Percentiles rank a stretch among this genome's conserved stretches.
phyloP scores from a whole-genome alignment of 805 yeast genomes.

The Lipomyces japonicus region DNA sequence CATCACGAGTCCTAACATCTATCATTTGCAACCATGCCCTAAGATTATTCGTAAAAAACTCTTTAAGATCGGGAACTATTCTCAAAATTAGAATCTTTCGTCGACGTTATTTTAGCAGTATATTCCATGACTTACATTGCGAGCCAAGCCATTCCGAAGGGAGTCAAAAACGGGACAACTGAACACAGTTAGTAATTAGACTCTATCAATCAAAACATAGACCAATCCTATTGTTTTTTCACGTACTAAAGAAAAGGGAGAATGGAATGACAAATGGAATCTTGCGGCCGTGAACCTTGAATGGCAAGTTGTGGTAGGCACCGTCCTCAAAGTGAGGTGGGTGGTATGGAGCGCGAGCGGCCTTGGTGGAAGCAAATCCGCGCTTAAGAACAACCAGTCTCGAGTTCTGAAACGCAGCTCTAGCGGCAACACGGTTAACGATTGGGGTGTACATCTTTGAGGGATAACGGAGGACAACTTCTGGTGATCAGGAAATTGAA shows the following conservation, averaged over 20 bases:
- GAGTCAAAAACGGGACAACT: conserved; percentile 27
- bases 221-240: background rate
- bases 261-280: conserved; percentile 26
- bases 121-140: conserved; percentile 26
- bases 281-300: conserved; percentile 89
- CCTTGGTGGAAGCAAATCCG: conserved; percentile 37
- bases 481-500: background rate
- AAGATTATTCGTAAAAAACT: background rate
- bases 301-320: conserved; percentile 88
- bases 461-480: background rate
- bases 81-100: background rate
- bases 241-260: conserved; percentile 23
- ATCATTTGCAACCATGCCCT: too few relatives aligned
- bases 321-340: conserved; percentile 66
- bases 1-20: too few relatives aligned
- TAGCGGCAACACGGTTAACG: conserved; percentile 16
- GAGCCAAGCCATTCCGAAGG: conserved; percentile 27
- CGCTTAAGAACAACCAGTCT: conserved; percentile 30
- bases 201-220: background rate
- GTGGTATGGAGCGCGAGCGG: conserved; percentile 39
- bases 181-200: background rate
- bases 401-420: conserved; percentile 10
- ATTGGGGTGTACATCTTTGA: conserved; percentile 19
- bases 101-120: too few relatives aligned
- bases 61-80: background rate